Conservation (phyloP, 768 basidiomycete species). For the Pleurotus sapidus region DNA sequence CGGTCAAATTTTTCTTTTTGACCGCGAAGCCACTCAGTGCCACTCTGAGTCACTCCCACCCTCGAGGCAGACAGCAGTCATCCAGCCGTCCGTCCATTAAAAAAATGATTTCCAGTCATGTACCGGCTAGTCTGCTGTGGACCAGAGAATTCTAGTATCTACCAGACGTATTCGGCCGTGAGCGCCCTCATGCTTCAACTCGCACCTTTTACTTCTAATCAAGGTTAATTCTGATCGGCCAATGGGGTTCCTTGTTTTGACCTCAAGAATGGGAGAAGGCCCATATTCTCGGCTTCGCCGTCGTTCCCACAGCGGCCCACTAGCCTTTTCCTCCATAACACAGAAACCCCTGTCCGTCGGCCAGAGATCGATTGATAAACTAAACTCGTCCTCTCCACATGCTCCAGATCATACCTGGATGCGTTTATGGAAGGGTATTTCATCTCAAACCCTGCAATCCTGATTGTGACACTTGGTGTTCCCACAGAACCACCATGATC, state of each 20-base stretch:
- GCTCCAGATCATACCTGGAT: background rate
- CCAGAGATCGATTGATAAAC: conserved; percentile 7
- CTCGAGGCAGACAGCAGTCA: too few relatives aligned
- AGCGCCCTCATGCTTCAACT: conserved; percentile 21
- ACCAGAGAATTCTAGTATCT: conserved; percentile 12
- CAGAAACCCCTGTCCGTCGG: background rate
- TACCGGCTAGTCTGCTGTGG: conserved; percentile 8
- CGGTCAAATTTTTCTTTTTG: background rate
- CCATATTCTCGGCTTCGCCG: background rate
- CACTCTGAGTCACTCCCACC: background rate
- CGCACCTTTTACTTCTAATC: conserved; percentile 21
- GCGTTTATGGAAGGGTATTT: background rate
- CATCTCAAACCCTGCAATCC: background rate
- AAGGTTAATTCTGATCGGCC: conserved; percentile 25
- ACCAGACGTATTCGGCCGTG: conserved; percentile 20
- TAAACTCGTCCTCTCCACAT: conserved; percentile 3
- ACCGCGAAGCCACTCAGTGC: background rate
- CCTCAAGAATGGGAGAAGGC: background rate
- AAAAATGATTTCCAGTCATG: too few relatives aligned
- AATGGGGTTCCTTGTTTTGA: conserved; percentile 17
- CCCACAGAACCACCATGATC: background rate
- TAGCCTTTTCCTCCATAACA: background rate
- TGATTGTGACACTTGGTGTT: background rate
- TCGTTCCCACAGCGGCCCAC: conserved; percentile 1
- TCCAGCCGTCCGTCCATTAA: too few relatives aligned